A percentile compares a stretch with the other conserved stretches of the same genome.
These are phyloP conservation scores for Auricularia auricula-judae DNA, from an alignment of 768 basidiomycete species.

Conservation along the genomic window DNA sequence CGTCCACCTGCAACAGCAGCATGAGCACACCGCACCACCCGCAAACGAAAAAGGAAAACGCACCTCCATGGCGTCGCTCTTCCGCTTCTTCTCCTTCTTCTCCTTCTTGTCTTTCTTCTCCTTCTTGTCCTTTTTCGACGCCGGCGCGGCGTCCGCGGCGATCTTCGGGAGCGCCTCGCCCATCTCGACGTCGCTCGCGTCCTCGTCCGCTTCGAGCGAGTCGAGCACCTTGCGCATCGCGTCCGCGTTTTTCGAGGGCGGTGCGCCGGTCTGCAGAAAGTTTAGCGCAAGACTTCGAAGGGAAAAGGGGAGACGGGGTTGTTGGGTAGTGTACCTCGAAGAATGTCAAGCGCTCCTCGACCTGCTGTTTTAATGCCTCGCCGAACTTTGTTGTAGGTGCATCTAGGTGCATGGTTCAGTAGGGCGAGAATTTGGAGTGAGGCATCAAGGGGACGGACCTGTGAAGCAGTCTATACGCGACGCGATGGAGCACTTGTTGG, in stretches of 20 bases:
- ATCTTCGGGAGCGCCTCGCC: conserved; percentile 29
- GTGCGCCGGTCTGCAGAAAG: conserved; percentile 47
- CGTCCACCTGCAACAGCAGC: no score
- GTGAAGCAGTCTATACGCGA: conserved; percentile 93
- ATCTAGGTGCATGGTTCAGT: conserved; percentile 22
- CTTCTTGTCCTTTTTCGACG: conserved; percentile 21
- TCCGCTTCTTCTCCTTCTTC: conserved; percentile 44
- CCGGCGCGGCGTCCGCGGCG: conserved; percentile 36
- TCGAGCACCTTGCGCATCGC: conserved; percentile 84
- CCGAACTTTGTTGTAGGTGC: conserved; percentile 88
- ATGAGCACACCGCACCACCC: no score
- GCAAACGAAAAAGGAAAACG: background rate
- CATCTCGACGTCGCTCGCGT: conserved; percentile 34
- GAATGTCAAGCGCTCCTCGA: conserved; percentile 89
- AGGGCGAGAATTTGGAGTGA: no score
- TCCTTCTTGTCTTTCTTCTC: conserved; percentile 38
- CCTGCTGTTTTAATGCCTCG: conserved; percentile 85
- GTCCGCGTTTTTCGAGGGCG: conserved; percentile 85
- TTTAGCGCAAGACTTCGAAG: no score
- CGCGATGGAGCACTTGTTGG: conserved; percentile 97
- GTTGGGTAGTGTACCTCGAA: conserved; percentile 78
- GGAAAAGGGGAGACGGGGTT: no score
- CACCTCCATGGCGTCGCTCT: conserved; percentile 55
- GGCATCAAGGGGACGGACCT: no score
- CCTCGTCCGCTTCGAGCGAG: conserved; percentile 48